Evolutionary conservation across 768 basidiomycete genomes (phyloP).

Genomic region (Lepiota venenata): DNA sequence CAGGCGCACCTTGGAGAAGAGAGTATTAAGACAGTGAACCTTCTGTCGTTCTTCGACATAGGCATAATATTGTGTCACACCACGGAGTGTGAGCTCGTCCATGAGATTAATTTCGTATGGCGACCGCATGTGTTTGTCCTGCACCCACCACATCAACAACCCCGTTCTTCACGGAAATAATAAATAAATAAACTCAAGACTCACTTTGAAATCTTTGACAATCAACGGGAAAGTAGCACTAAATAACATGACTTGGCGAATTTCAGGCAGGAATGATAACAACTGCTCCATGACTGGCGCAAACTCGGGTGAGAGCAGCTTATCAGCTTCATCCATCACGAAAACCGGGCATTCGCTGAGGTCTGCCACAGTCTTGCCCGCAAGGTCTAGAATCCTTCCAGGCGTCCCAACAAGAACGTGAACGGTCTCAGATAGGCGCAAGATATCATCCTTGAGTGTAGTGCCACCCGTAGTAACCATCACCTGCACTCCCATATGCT

Average conservation of each 20-base stretch:
- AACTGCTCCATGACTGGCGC: conserved; percentile 98
- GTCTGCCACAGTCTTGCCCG: conserved; percentile 91
- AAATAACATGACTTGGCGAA: conserved; percentile 98
- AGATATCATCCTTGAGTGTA: conserved; percentile 96
- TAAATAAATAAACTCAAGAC: no score
- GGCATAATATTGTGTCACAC: conserved; percentile 99
- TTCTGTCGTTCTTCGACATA: conserved; percentile 99
- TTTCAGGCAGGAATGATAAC: conserved; percentile 75
- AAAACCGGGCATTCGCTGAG: conserved; percentile 93
- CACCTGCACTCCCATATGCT: conserved; percentile 93
- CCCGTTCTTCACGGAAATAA: not conserved
- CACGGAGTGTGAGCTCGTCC: conserved; percentile 98
- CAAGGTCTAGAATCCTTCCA: conserved; percentile 92
- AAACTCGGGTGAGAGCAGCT: conserved; percentile 95
- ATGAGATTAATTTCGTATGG: conserved; percentile 99
- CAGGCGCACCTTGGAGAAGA: conserved; percentile 87
- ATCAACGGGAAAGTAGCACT: conserved; percentile 99
- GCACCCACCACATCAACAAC: conserved; percentile 5
- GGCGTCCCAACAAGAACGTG: conserved; percentile 98
- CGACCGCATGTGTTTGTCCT: conserved; percentile 96
- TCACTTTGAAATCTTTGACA: conserved; percentile 97
- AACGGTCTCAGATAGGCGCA: conserved; percentile 84
- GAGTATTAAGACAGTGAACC: conserved; percentile 98
- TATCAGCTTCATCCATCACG: conserved; percentile 99
- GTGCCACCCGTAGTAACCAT: conserved; percentile 99